Evolutionary conservation across 169 alveolate genomes (phyloP), one percentile per base, ranked within the genome.

Genomic region (Miamiensis avidus): DNA sequence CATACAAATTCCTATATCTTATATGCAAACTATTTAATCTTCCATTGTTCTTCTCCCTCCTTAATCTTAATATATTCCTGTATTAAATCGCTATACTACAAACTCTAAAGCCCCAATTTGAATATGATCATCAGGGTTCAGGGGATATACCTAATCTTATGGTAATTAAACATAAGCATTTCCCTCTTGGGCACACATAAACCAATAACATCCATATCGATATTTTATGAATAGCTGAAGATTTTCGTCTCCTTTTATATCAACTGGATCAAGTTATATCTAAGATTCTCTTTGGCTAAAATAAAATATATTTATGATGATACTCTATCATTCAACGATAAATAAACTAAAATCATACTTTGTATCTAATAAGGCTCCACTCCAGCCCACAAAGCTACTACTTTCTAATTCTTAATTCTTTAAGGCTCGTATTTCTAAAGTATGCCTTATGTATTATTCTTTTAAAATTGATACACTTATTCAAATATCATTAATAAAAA

Each of bases 21-120:
- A 83, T 0, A 89, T 83, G 28, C 79, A 74, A 0, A 74, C 79
- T 76, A 79, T 85, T 75, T 91, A n/a, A 82, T 92, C 96, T 84
- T 92, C 96, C 89, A 86, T 82, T n/a, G 89, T 76, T n/a, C 78
- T 72, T 76, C 93, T 85, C n/a, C 91, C 82, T n/a, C 96, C 96
- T 28, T 82, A 82, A 65, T 90, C 94, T 31, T 88, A 49, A 16
- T 76, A 89, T 25, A 83, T 82, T 0, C 96, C 96, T 34, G 91
- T 88, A 86, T 86, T 79, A 86, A 81, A 86, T 75, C 87, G 31
- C 74, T 82, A 74, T 0, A 82, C 87, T 34, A 28, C 15, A 1
- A 82, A 74, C 29, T 74, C 87, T 0, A 82, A 28, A 6, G 34
- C 31, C 25, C 75, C 31, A 33, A 82, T 15, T 72, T 34, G 34